Evolutionary conservation across 2,329 filamentous ascomycete genomes (phyloP).

Genomic region (Fusarium gaditjirri): DNA sequence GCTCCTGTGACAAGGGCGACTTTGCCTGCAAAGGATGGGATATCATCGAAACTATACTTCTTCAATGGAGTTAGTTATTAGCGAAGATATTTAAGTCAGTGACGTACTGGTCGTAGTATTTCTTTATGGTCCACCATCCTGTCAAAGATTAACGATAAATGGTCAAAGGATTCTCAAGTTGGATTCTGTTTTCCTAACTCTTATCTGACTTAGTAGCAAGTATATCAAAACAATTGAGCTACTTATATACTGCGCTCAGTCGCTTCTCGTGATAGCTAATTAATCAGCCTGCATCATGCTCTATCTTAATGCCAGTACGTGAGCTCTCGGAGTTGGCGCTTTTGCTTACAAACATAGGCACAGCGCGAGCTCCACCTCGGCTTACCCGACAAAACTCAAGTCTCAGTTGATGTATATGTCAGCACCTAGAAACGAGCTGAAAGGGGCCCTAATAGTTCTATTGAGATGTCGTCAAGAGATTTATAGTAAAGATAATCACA

Average conservation of each 20-base stretch:
- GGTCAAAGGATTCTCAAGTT: background rate
- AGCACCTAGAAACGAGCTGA: background rate
- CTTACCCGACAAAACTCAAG: background rate
- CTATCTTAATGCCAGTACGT: background rate
- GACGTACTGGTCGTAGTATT: background rate
- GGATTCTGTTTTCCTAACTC: background rate
- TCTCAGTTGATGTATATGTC: background rate
- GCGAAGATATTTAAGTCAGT: rapidly evolving
- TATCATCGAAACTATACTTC: background rate
- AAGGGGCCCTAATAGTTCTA: background rate
- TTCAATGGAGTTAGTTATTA: background rate
- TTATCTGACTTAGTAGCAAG: rapidly evolving
- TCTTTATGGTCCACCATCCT: background rate
- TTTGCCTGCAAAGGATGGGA: background rate
- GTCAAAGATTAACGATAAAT: rapidly evolving
- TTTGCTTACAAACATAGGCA: background rate
- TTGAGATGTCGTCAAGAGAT: background rate
- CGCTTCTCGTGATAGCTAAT: background rate
- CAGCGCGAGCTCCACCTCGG: rapidly evolving
- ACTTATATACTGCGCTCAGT: background rate
- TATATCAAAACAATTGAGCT: rapidly evolving
- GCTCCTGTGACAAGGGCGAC: background rate
- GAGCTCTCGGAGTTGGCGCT: rapidly evolving
- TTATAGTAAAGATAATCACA: too few species aligned
- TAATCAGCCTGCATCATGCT: background rate